These are phyloP conservation scores for Colletotrichum noveboracense DNA, from an alignment of 2,329 filamentous ascomycete species.

Conservation along the genomic window DNA sequence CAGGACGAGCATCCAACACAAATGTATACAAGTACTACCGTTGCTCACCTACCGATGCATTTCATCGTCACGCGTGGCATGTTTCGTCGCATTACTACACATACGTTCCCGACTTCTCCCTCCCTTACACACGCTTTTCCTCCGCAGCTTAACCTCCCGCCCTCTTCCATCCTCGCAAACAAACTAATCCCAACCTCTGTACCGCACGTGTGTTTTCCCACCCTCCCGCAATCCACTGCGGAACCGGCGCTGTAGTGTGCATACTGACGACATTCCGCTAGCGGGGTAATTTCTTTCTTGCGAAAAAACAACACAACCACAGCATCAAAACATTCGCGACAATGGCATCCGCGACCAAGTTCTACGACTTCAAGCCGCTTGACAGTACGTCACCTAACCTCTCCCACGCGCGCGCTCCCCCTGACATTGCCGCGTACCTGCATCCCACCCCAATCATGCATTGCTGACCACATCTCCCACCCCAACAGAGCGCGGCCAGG, in stretches of 20 bases:
- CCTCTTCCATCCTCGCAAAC: background rate
- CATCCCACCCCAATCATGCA: background rate
- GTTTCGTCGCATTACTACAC: conserved; percentile 1
- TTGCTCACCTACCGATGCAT: background rate
- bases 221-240: background rate
- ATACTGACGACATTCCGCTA: background rate
- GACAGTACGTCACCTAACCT: conserved; percentile 66
- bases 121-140: background rate
- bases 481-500: conserved; percentile 70
- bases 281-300: background rate
- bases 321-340: conserved; percentile 7
- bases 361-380: conserved; percentile 86
- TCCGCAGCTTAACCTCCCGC: background rate
- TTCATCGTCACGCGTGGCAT: conserved; percentile 1
- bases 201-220: background rate
- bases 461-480: background rate
- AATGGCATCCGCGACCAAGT: conserved; percentile 51
- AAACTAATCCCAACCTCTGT: background rate
- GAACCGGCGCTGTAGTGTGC: background rate
- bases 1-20: background rate
- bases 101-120: background rate
- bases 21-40: background rate
- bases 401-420: background rate
- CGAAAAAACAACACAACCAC: background rate
- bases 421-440: background rate